Percentiles rank a stretch among this genome's conserved stretches.
Conservation (phyloP, 2,329 filamentous ascomycete species). For the Claviceps sorghi region DNA sequence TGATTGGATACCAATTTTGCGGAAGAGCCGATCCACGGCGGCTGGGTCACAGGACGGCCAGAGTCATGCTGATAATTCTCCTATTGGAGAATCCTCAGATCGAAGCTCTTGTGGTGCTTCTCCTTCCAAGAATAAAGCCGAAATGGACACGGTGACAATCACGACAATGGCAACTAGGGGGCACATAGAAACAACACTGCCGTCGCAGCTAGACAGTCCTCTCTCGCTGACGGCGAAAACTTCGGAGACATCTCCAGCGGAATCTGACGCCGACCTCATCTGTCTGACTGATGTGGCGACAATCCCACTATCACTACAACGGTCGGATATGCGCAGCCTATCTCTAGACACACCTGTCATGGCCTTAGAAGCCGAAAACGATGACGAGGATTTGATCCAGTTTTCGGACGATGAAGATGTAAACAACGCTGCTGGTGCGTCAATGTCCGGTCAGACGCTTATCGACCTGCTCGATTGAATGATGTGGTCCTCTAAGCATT, state of each 20-base stretch:
- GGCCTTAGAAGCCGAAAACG: not conserved
- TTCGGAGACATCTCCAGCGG: not conserved
- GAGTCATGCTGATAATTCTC: not conserved
- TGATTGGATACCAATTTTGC: constrained; percentile 30
- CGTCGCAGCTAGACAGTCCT: not conserved
- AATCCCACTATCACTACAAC: not conserved
- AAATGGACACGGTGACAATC: not conserved
- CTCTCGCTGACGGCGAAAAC: not conserved
- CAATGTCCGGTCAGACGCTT: not conserved
- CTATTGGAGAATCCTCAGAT: not conserved
- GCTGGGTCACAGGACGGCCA: not conserved
- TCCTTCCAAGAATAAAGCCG: not conserved
- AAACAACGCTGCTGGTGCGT: not conserved
- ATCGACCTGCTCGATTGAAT: not conserved
- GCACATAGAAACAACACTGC: too few relatives aligned
- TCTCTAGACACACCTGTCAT: not conserved
- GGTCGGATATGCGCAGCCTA: not conserved
- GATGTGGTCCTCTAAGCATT: too few relatives aligned
- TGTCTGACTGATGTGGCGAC: not conserved
- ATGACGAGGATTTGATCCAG: not conserved
- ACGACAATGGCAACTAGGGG: not conserved
- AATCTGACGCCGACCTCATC: not conserved
- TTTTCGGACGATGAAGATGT: constrained; percentile 2
- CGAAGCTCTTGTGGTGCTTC: not conserved
- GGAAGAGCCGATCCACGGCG: constrained; percentile 4